phyloP scores from a whole-genome alignment of 768 basidiomycete species.

The Lentinula guzmanii region DNA sequence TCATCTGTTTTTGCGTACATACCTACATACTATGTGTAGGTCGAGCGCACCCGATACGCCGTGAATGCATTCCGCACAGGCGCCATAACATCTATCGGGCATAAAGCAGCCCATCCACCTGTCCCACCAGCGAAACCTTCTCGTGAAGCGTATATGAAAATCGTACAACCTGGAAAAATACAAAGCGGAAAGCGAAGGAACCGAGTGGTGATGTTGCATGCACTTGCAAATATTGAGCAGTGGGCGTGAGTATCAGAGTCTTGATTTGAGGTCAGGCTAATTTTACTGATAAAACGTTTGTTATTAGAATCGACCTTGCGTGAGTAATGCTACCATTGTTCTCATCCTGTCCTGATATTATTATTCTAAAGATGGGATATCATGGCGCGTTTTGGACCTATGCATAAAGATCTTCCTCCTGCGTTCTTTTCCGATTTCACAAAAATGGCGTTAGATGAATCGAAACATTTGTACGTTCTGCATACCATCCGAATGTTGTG shows the following conservation, averaged over 20 bases:
- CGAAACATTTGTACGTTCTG: conserved; percentile 62
- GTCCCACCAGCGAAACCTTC: conserved; percentile 59
- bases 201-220: conserved; percentile 71
- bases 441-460: conserved; percentile 81
- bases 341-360: neutral
- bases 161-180: conserved; percentile 54
- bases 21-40: conserved; percentile 27
- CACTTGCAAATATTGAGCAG: conserved; percentile 81
- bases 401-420: conserved; percentile 53
- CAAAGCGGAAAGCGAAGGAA: conserved; percentile 46
- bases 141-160: conserved; percentile 48
- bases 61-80: conserved; percentile 67
- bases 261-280: neutral
- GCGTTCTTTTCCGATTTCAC: conserved; percentile 80
- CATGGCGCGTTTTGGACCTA: conserved; percentile 68
- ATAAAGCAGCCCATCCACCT: conserved; percentile 39
- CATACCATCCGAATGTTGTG: neutral
- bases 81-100: conserved; percentile 59
- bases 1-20: neutral
- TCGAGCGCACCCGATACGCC: conserved; percentile 64
- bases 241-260: conserved; percentile 62
- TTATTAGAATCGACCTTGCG: conserved; percentile 64
- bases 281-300: neutral
- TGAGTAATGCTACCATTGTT: conserved; percentile 25
- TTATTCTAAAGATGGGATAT: conserved; percentile 63